Conservation (phyloP, 352 stramenopile genomes). For the Peronospora belbahrii region DNA sequence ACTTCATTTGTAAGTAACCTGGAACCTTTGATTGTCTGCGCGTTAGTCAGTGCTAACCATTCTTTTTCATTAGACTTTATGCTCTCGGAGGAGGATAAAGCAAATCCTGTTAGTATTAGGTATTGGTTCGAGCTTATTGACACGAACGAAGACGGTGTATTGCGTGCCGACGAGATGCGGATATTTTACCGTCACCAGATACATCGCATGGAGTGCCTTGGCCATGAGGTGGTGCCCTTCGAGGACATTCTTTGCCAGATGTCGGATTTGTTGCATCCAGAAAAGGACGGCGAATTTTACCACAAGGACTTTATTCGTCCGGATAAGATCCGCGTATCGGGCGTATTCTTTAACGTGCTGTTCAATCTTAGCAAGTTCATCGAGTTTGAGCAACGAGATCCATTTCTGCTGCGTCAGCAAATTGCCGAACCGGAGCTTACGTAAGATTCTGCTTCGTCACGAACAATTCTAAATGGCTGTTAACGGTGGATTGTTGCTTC, state of each 20-base stretch:
- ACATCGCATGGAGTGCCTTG: conserved; percentile 96
- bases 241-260: conserved; percentile 99
- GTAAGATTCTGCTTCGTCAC: conserved; percentile 31
- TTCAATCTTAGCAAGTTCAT: conserved; percentile 99
- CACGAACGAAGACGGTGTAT: conserved; percentile 94
- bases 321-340: conserved; percentile 88
- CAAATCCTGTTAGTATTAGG: conserved; percentile 90
- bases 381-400: conserved; percentile 96
- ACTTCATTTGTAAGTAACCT: conserved; percentile 77
- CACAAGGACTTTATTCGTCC: conserved; percentile 72
- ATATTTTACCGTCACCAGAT: conserved; percentile 91
- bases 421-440: conserved; percentile 83
- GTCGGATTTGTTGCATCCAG: conserved; percentile 83
- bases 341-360: conserved; percentile 97
- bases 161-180: conserved; percentile 95
- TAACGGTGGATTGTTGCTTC: conserved; percentile 4
- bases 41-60: neutral
- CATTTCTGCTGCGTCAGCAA: conserved; percentile 93
- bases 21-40: neutral
- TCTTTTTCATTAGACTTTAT: conserved; percentile 89
- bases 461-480: neutral
- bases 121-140: conserved; percentile 99
- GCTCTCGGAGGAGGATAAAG: conserved; percentile 98
- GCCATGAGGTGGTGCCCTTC: conserved; percentile 96
- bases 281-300: conserved; percentile 70